phyloP scores from a whole-genome alignment of 257 asterid species.

The Penstemon barbatus region DNA sequence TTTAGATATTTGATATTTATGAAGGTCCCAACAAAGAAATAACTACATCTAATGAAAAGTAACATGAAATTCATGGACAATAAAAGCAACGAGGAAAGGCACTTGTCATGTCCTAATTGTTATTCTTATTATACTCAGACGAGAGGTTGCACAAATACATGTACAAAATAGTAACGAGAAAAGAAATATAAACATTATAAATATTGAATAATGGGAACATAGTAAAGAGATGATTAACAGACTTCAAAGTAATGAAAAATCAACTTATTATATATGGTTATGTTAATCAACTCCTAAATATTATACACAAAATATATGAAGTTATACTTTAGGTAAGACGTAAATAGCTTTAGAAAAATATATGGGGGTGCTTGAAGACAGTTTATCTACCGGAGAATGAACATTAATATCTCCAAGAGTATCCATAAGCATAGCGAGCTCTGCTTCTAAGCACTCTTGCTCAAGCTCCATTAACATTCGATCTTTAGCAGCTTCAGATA shows the following conservation, averaged over 20 bases:
- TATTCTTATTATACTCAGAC: neutral
- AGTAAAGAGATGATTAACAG: neutral
- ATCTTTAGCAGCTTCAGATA: conserved; percentile 62
- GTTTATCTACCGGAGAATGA: conserved; percentile 56
- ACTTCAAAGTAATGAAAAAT: neutral
- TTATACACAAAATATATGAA: no score
- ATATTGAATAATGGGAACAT: neutral
- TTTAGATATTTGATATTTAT: no score
- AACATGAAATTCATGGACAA: no score
- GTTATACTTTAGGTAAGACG: no score
- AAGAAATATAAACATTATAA: neutral
- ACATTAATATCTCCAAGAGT: conserved; percentile 71
- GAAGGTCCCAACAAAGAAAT: no score
- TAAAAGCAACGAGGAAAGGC: no score
- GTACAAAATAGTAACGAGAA: neutral
- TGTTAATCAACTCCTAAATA: neutral
- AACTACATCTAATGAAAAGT: no score
- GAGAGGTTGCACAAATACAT: neutral
- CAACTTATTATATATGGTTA: neutral
- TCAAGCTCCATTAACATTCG: conserved; percentile 84
- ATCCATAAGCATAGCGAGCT: conserved; percentile 83
- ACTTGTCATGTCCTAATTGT: neutral
- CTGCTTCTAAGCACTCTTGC: conserved; percentile 92
- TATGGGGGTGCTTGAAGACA: neutral
- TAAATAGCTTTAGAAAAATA: no score